phyloP scores from a whole-genome alignment of 768 basidiomycete genomes.

The Infundibulicybe gibba region DNA sequence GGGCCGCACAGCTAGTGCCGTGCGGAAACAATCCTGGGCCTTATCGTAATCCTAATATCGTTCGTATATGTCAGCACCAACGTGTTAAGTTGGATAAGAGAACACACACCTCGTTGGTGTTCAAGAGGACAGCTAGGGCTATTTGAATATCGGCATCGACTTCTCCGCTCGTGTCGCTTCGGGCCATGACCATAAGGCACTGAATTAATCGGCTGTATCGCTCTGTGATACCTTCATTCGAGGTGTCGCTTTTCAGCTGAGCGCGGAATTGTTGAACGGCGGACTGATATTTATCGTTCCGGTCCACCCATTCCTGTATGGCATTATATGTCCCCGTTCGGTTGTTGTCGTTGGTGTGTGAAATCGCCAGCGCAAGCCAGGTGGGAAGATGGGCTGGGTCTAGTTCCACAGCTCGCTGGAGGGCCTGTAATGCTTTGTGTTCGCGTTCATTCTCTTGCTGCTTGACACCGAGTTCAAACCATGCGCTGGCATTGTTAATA shows the following conservation, averaged over 20 bases:
- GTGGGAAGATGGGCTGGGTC: constrained; percentile 73
- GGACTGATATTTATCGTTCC: constrained; percentile 52
- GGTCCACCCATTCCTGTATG: constrained; percentile 79
- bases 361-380: constrained; percentile 90
- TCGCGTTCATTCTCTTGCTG: constrained; percentile 99
- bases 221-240: constrained; percentile 28
- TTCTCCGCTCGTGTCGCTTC: constrained; percentile 47
- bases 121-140: constrained; percentile 89
- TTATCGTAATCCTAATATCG: constrained; percentile 75
- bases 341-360: constrained; percentile 86
- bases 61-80: constrained; percentile 4
- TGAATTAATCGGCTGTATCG: constrained; percentile 57
- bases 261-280: constrained; percentile 39
- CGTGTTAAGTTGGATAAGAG: background rate
- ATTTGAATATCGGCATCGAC: constrained; percentile 96
- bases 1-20: constrained; percentile 84
- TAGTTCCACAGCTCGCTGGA: constrained; percentile 76
- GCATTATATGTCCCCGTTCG: constrained; percentile 71
- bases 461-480: constrained; percentile 93
- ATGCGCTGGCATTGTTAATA: constrained; percentile 64
- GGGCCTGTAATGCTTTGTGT: constrained; percentile 81
- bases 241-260: constrained; percentile 18
- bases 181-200: constrained; percentile 81
- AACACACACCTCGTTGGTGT: constrained; percentile 75
- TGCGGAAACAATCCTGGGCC: constrained; percentile 90